These are phyloP conservation scores for Rhodotorula sp. DNA, from an alignment of 1,284 basidiomycete species.

Conservation along the genomic window DNA sequence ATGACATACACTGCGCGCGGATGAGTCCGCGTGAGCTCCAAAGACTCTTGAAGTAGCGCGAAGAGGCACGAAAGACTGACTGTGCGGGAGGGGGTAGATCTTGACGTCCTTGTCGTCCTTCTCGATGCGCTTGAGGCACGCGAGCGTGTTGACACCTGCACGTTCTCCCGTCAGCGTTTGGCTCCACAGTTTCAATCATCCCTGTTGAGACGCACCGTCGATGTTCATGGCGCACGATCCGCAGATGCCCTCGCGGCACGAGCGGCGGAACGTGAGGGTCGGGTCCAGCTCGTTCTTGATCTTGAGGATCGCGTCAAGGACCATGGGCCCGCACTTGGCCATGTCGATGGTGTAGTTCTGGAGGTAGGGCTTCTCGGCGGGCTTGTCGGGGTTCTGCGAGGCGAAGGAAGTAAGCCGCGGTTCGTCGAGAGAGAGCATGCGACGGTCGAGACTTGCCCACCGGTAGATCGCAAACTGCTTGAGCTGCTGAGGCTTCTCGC, in stretches of 20 bases:
- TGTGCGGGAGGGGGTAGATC: constrained; percentile 98
- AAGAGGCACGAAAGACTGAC: constrained; percentile 59
- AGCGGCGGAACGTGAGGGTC: constrained; percentile 92
- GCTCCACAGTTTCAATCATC: too few species aligned
- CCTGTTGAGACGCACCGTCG: constrained; percentile 84
- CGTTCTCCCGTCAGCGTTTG: too few species aligned
- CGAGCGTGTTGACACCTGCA: constrained; percentile 74
- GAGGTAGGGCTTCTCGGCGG: constrained; percentile 84
- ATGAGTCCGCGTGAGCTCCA: not conserved
- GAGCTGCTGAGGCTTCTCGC: constrained; percentile 50
- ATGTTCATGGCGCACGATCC: constrained; percentile 99
- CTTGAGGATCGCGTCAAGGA: constrained; percentile 92
- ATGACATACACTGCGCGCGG: constrained; percentile 87
- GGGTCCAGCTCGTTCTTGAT: constrained; percentile 99
- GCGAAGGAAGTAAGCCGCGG: not conserved
- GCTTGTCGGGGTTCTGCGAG: constrained; percentile 87
- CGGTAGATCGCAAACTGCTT: constrained; percentile 98
- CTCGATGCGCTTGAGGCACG: constrained; percentile 95
- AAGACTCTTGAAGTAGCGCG: not conserved
- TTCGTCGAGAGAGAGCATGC: not conserved
- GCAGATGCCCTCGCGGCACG: constrained; percentile 97
- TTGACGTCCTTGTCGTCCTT: constrained; percentile 76
- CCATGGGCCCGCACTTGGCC: constrained; percentile 95
- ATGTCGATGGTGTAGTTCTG: constrained; percentile 93
- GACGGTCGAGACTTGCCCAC: constrained; percentile 64